Conservation (phyloP, 2,329 filamentous ascomycete species). For the Cercospora janseana region DNA sequence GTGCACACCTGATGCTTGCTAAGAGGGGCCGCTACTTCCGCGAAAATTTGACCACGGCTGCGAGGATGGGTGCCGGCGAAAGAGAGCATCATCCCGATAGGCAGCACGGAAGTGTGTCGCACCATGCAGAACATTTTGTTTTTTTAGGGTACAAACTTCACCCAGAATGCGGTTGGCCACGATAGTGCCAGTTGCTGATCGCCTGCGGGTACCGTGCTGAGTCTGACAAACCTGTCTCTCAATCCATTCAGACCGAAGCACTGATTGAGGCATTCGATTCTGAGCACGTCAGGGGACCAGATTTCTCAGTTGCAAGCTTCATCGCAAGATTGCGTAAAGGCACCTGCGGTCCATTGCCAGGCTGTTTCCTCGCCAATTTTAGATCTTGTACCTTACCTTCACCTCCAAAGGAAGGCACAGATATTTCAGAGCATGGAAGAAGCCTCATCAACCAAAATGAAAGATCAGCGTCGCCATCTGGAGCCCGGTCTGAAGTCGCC, state of each 20-base stretch:
- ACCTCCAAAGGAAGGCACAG: not conserved
- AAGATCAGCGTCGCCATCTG: not conserved
- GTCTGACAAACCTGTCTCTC: not conserved
- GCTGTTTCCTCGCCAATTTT: not conserved
- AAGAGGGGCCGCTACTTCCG: not conserved
- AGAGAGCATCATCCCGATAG: not conserved
- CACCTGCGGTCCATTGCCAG: not conserved
- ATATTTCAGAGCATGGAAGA: not conserved
- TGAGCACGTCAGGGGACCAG: not conserved
- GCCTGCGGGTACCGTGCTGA: not conserved
- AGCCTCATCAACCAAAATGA: not conserved
- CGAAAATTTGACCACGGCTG: not conserved
- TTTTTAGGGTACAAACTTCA: not conserved
- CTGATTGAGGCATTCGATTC: not conserved
- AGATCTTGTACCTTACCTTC: not conserved
- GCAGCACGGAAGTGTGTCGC: not conserved
- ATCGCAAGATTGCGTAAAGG: not conserved
- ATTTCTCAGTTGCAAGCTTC: not conserved
- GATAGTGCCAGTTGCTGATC: not conserved
- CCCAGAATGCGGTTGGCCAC: not conserved
- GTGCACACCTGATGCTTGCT: not conserved
- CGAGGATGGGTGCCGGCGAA: not conserved
- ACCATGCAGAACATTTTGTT: not conserved
- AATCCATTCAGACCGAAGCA: not conserved
- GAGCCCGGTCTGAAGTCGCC: not conserved